Conservation (phyloP, 441 rosid species). For the Croton laevigatus region DNA sequence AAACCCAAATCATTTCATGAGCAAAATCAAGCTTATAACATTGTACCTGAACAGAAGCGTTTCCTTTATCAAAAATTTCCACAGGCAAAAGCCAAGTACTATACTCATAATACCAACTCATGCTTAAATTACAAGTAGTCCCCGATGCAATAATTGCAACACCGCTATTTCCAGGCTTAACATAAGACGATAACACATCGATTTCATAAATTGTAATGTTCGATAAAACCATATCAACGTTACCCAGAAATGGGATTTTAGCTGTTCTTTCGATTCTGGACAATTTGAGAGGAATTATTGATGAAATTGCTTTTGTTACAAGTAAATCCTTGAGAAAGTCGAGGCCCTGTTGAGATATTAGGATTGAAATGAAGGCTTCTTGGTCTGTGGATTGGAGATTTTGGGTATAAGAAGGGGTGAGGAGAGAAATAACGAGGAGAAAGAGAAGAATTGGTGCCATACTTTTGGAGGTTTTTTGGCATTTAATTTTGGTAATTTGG, state of each 20-base stretch:
- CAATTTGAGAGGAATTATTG: slow-evolving; percentile 61
- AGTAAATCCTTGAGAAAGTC: slow-evolving; percentile 79
- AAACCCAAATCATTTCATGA: neutral
- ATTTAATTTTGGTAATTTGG: neutral
- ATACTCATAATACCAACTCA: slow-evolving; percentile 77
- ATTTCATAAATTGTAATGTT: slow-evolving; percentile 66
- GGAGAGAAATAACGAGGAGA: slow-evolving; percentile 31
- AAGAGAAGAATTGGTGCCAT: slow-evolving; percentile 30
- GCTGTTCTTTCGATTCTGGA: slow-evolving; percentile 55
- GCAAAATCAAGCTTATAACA: neutral
- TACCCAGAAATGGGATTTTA: slow-evolving; percentile 69
- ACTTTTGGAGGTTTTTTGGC: neutral
- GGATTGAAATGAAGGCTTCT: slow-evolving; percentile 68
- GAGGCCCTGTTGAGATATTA: slow-evolving; percentile 75
- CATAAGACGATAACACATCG: slow-evolving; percentile 56
- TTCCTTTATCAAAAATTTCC: slow-evolving; percentile 64
- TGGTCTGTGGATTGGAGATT: slow-evolving; percentile 28
- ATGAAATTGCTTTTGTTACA: slow-evolving; percentile 60
- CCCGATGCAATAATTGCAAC: slow-evolving; percentile 71
- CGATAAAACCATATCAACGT: slow-evolving; percentile 55
- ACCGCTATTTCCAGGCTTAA: slow-evolving; percentile 75
- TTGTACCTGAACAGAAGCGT: slow-evolving; percentile 74
- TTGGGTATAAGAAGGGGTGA: slow-evolving; percentile 26
- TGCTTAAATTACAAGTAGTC: slow-evolving; percentile 70
- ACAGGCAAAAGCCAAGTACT: slow-evolving; percentile 66